These are phyloP conservation scores for Kodamaea hsintzibuensis DNA, from an alignment of 805 yeast genomes.

Conservation along the genomic window DNA sequence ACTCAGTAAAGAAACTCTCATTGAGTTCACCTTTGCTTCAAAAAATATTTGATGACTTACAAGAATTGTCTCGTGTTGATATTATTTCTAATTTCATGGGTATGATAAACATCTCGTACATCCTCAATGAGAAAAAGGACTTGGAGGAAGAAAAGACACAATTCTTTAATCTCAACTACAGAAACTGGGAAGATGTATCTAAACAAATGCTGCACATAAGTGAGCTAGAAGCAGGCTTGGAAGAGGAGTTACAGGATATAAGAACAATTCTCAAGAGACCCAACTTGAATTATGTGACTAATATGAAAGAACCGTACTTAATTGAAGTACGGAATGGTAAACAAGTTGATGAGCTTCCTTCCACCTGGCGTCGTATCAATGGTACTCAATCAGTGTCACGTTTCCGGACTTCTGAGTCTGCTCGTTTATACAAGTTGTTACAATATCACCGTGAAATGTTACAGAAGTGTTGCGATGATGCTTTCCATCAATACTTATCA, in stretches of 20 bases:
- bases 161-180: constrained; percentile 40
- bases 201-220: constrained; percentile 39
- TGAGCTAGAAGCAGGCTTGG: constrained; percentile 46
- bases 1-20: constrained; percentile 38
- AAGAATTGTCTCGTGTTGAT: constrained; percentile 29
- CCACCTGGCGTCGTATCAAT: constrained; percentile 74
- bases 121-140: constrained; percentile 36
- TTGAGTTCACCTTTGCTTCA: constrained; percentile 35
- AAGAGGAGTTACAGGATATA: constrained; percentile 52
- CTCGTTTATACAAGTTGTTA: constrained; percentile 50
- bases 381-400: constrained; percentile 70
- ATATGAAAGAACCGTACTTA: constrained; percentile 66
- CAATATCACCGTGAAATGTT: constrained; percentile 63
- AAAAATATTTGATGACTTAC: constrained; percentile 38
- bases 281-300: constrained; percentile 52
- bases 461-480: constrained; percentile 45
- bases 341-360: constrained; percentile 59
- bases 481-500: constrained; percentile 44
- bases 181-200: constrained; percentile 41
- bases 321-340: constrained; percentile 69
- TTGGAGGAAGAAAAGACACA: constrained; percentile 43
- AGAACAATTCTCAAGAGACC: constrained; percentile 54
- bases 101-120: constrained; percentile 54
- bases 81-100: constrained; percentile 36
- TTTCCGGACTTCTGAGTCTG: constrained; percentile 64